A percentile compares a stretch with the other conserved stretches of the same genome.
phyloP scores from a whole-genome alignment of 2,329 filamentous ascomycete species.

The Colletotrichum sp. region DNA sequence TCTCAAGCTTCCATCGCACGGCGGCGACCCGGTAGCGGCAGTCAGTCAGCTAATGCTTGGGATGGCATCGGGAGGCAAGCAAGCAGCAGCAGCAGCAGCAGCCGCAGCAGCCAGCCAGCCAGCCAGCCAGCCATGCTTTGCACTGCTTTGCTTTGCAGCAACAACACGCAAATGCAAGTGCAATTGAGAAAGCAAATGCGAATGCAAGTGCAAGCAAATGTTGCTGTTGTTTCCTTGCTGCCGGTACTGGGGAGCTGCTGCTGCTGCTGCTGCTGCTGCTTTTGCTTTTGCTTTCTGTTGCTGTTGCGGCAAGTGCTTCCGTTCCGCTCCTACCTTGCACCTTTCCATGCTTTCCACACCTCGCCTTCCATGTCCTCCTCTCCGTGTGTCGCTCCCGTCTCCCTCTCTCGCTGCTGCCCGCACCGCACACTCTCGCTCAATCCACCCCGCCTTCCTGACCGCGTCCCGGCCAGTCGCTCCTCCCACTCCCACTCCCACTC shows the following conservation, averaged over 20 bases:
- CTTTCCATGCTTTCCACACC: neutral
- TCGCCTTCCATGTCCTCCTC: neutral
- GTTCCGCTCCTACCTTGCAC: conserved; percentile 5
- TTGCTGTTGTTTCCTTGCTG: neutral
- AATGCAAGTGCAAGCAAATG: neutral
- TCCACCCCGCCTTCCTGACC: conserved; percentile 14
- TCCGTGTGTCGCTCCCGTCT: neutral
- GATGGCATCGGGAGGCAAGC: neutral
- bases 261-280: neutral
- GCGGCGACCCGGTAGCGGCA: neutral
- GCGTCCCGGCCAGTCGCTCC: conserved; percentile 14
- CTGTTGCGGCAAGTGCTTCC: neutral
- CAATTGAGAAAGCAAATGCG: neutral
- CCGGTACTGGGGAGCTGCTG: neutral
- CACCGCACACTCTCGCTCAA: neutral
- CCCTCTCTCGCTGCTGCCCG: neutral
- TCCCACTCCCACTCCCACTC: conserved; percentile 17
- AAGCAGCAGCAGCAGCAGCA: neutral
- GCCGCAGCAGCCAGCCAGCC: neutral
- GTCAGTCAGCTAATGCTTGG: neutral
- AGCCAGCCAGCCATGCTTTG: neutral
- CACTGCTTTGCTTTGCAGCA: neutral
- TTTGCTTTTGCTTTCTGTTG: neutral
- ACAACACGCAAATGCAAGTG: neutral
- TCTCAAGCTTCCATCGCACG: neutral